Conservation (phyloP, 1,284 basidiomycete species). For the Microbotryomycetes sp. region DNA sequence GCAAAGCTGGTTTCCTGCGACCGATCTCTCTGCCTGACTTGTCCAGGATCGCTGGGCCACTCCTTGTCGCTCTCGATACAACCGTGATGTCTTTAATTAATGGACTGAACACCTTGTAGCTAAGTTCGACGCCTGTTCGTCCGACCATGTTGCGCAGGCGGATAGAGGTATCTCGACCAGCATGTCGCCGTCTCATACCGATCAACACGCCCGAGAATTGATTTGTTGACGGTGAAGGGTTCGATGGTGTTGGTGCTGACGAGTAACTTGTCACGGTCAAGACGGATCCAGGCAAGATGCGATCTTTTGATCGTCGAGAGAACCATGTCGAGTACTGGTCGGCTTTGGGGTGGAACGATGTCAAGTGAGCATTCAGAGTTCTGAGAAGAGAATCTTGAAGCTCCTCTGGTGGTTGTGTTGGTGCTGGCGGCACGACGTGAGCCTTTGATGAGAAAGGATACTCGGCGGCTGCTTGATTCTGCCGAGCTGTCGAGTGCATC, state of each 20-base stretch:
- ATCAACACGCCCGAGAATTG: conserved; percentile 80
- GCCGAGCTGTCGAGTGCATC: background rate
- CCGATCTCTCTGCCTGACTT: conserved; percentile 18
- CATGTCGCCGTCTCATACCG: conserved; percentile 57
- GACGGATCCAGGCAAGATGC: conserved; percentile 71
- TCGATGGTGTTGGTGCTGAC: conserved; percentile 29
- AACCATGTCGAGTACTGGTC: conserved; percentile 46
- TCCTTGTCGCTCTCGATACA: conserved; percentile 25
- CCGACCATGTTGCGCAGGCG: conserved; percentile 79
- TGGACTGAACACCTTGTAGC: conserved; percentile 74
- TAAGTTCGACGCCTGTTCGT: conserved; percentile 82
- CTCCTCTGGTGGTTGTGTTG: background rate
- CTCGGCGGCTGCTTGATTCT: background rate
- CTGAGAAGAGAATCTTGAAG: conserved; percentile 24
- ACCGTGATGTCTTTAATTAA: conserved; percentile 78
- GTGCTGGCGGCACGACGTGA: background rate
- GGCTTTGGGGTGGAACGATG: conserved; percentile 19
- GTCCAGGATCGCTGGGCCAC: conserved; percentile 13
- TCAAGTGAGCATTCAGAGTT: conserved; percentile 29
- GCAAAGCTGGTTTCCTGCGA: conserved; percentile 25
- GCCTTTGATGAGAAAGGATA: conserved; percentile 25
- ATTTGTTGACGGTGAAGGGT: conserved; percentile 58
- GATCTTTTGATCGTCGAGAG: conserved; percentile 57
- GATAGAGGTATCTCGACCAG: conserved; percentile 76
- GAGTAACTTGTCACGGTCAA: conserved; percentile 57